These are phyloP conservation scores for Auricularia sp. DNA, from an alignment of 768 basidiomycete species.

Conservation along the genomic window DNA sequence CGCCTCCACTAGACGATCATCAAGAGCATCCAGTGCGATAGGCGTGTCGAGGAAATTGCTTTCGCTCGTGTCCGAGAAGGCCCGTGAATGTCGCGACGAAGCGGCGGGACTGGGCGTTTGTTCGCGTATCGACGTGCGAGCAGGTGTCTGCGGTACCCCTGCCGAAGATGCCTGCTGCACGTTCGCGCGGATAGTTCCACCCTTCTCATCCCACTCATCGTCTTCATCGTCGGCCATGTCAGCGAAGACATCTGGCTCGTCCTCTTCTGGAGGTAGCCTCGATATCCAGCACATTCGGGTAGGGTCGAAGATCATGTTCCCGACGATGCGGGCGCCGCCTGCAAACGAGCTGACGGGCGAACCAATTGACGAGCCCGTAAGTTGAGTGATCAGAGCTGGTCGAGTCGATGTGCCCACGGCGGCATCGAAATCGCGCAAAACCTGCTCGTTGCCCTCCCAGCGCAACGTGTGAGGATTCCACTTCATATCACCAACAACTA, in stretches of 20 bases:
- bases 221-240: slow-evolving; percentile 83
- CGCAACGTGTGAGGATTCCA: slow-evolving; percentile 86
- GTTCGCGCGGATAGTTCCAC: slow-evolving; percentile 68
- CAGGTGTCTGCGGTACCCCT: not conserved
- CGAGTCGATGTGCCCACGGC: slow-evolving; percentile 74
- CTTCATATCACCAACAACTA: slow-evolving; percentile 78
- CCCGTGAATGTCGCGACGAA: slow-evolving; percentile 42
- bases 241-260: slow-evolving; percentile 93
- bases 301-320: slow-evolving; percentile 98
- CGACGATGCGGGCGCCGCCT: slow-evolving; percentile 78
- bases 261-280: slow-evolving; percentile 72
- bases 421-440: slow-evolving; percentile 79
- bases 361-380: slow-evolving; percentile 78
- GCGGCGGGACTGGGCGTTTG: slow-evolving; percentile 47
- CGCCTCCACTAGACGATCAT: slow-evolving; percentile 59
- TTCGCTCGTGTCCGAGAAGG: slow-evolving; percentile 70
- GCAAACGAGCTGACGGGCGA: slow-evolving; percentile 67
- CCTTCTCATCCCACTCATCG: slow-evolving; percentile 58
- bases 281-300: slow-evolving; percentile 92
- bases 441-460: slow-evolving; percentile 97
- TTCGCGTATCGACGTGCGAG: slow-evolving; percentile 11
- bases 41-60: slow-evolving; percentile 37
- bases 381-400: slow-evolving; percentile 91
- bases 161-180: slow-evolving; percentile 19
- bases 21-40: slow-evolving; percentile 51